Evolutionary conservation across 2,329 filamentous ascomycete genomes (phyloP).

Genomic region (Amphichorda felina): DNA sequence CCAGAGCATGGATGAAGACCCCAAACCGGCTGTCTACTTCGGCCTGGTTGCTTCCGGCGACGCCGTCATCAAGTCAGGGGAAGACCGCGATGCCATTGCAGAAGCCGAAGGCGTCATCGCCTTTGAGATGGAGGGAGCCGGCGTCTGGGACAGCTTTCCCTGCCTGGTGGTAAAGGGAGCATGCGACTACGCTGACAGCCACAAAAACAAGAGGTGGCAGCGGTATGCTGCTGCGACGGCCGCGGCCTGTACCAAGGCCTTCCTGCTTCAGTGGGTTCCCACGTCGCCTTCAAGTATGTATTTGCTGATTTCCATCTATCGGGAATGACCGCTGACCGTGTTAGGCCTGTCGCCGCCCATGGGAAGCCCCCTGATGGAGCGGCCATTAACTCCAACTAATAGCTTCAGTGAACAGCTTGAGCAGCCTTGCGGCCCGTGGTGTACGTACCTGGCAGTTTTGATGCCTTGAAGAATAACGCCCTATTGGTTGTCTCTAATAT

Average conservation of each 20-base stretch:
- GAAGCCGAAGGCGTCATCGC: background rate
- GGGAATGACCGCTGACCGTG: background rate
- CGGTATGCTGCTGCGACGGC: slow-evolving; percentile 24
- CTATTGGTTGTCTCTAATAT: background rate
- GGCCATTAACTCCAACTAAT: background rate
- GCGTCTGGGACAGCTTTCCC: slow-evolving; percentile 17
- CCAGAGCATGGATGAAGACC: background rate
- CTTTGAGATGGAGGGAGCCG: slow-evolving; percentile 22
- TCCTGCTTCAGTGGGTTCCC: slow-evolving; percentile 1
- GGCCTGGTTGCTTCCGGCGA: background rate
- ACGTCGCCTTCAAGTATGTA: background rate
- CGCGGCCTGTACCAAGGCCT: slow-evolving; percentile 14
- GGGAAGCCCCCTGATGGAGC: background rate
- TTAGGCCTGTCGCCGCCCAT: background rate
- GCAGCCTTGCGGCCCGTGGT: background rate
- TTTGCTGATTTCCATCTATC: background rate
- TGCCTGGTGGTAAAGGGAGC: slow-evolving; percentile 26
- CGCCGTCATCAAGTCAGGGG: background rate
- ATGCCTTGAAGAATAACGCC: background rate
- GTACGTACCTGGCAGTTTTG: background rate
- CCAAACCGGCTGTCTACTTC: background rate
- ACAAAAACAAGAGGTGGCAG: slow-evolving; percentile 19
- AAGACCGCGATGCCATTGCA: background rate
- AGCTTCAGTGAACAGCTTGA: background rate
- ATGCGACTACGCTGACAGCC: slow-evolving; percentile 17